Conservation (phyloP, 2,329 filamentous ascomycete species). For the Dactylonectria estremocensis region DNA sequence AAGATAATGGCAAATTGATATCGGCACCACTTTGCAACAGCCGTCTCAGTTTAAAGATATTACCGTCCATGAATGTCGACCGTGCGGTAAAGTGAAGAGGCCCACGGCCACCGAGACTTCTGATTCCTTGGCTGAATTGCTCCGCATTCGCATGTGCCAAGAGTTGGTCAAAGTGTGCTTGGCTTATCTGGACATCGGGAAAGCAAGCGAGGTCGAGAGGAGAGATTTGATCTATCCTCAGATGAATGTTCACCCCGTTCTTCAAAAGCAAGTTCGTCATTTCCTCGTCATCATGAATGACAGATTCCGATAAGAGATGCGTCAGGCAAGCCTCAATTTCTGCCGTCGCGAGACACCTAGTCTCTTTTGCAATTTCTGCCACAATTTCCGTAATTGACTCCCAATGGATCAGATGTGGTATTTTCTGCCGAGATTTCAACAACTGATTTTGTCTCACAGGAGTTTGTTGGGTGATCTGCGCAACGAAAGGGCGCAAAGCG, state of each 20-base stretch:
- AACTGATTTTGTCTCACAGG: neutral
- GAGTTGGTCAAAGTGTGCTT: neutral
- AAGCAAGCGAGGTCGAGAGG: constrained; percentile 21
- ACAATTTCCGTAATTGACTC: neutral
- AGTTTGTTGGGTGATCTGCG: neutral
- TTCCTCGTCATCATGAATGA: constrained; percentile 4
- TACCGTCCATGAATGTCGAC: fast-evolving
- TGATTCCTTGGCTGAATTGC: neutral
- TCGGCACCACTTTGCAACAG: constrained; percentile 1
- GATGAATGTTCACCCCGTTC: neutral
- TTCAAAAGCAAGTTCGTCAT: constrained; percentile 4
- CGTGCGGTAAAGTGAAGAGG: constrained; percentile 14
- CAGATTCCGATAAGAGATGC: neutral
- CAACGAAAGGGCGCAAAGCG: neutral
- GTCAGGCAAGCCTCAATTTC: neutral
- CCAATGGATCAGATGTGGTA: neutral
- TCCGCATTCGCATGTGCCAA: neutral
- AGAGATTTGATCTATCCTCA: neutral
- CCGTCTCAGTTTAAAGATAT: neutral
- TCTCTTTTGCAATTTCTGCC: neutral
- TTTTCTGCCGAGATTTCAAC: neutral
- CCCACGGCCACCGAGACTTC: neutral
- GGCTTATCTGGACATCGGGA: neutral
- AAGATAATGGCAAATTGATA: neutral
- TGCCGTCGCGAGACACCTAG: neutral